These are phyloP conservation scores for Sisymbrium irio DNA, from an alignment of 345 rosid genomes.

Conservation along the genomic window DNA sequence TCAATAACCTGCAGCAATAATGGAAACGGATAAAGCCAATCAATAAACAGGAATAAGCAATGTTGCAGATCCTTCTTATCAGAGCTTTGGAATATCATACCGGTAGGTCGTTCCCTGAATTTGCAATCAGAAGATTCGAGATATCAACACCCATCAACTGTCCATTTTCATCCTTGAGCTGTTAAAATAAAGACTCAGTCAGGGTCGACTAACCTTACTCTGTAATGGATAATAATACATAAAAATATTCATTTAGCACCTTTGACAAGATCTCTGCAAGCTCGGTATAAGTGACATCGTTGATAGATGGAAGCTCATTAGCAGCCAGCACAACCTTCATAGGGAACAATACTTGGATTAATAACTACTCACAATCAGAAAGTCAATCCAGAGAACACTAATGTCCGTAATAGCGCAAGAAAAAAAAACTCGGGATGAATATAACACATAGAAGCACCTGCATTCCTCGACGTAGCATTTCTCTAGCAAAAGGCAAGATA, in stretches of 20 bases:
- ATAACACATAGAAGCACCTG: slow-evolving; percentile 45
- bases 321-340: slow-evolving; percentile 94
- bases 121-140: slow-evolving; percentile 79
- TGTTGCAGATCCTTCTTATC: neutral
- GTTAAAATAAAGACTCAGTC: slow-evolving; percentile 34
- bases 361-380: neutral
- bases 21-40: neutral
- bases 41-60: neutral
- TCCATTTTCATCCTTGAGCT: slow-evolving; percentile 91
- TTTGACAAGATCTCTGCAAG: slow-evolving; percentile 75
- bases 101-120: slow-evolving; percentile 96
- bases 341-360: neutral
- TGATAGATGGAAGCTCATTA: slow-evolving; percentile 95
- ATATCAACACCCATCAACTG: slow-evolving; percentile 75
- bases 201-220: slow-evolving; percentile 9
- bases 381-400: neutral
- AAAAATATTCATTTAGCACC: slow-evolving; percentile 41
- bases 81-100: slow-evolving; percentile 46
- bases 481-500: slow-evolving; percentile 90
- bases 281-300: slow-evolving; percentile 88
- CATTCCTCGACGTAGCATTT: slow-evolving; percentile 78
- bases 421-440: neutral
- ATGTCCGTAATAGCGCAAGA: neutral
- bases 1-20: slow-evolving; percentile 75
- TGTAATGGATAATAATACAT: neutral